Percentiles rank a stretch among this genome's conserved stretches.
Evolutionary conservation across 2,329 filamentous ascomycete species (phyloP).

Genomic region (Immersiporthe knoxdaviesiana): DNA sequence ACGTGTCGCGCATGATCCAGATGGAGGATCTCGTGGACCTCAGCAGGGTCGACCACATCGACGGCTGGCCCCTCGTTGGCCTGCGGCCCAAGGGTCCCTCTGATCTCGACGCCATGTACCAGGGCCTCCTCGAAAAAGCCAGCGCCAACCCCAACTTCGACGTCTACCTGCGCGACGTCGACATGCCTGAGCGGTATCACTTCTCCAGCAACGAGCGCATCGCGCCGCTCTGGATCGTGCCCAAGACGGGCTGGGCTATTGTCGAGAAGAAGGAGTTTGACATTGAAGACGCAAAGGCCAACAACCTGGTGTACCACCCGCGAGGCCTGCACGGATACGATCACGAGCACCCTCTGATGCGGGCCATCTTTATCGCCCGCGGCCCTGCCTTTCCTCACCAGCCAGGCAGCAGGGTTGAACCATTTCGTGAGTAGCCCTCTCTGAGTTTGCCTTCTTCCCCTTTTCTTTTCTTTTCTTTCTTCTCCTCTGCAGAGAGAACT

Average conservation of each 20-base stretch:
- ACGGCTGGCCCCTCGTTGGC: slow-evolving; percentile 93
- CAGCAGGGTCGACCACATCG: slow-evolving; percentile 75
- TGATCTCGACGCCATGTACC: slow-evolving; percentile 70
- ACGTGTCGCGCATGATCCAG: slow-evolving; percentile 78
- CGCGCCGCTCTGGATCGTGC: slow-evolving; percentile 92
- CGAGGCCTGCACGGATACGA: slow-evolving; percentile 93
- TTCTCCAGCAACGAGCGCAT: slow-evolving; percentile 88
- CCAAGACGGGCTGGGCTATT: slow-evolving; percentile 90
- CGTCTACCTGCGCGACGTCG: slow-evolving; percentile 80
- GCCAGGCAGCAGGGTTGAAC: slow-evolving; percentile 76
- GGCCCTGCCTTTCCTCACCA: slow-evolving; percentile 90
- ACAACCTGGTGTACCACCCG: slow-evolving; percentile 73
- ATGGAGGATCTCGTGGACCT: slow-evolving; percentile 87
- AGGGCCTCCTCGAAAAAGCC: slow-evolving; percentile 59
- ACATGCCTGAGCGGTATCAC: slow-evolving; percentile 93
- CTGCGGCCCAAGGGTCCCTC: slow-evolving; percentile 74
- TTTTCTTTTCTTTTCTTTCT: too few relatives aligned
- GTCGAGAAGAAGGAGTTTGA: slow-evolving; percentile 81
- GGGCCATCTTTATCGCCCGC: slow-evolving; percentile 89
- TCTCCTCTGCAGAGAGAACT: too few relatives aligned
- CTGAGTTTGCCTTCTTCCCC: too few relatives aligned
- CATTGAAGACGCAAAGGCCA: slow-evolving; percentile 66
- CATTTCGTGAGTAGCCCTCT: slow-evolving; percentile 71
- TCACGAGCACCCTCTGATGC: slow-evolving; percentile 91
- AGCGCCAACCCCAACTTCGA: slow-evolving; percentile 72